Evolutionary conservation across 768 basidiomycete species (phyloP).

Genomic region (Lanmaoa rubissima): DNA sequence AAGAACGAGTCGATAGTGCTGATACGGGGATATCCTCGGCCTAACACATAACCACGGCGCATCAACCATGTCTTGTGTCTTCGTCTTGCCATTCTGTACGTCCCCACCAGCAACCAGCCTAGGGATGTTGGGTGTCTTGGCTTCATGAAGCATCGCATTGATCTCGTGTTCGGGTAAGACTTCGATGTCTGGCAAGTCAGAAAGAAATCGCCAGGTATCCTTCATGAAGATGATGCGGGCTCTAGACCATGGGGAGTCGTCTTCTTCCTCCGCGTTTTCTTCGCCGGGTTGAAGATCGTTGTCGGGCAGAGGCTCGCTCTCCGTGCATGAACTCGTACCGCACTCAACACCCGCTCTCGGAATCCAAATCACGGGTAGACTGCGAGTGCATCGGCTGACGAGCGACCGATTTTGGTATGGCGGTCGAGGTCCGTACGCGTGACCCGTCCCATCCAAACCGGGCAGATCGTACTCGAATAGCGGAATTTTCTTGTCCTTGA

Average conservation of each 20-base stretch:
- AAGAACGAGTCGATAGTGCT: conserved; percentile 1
- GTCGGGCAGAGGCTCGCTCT: background rate
- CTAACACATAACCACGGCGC: background rate
- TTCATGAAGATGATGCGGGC: background rate
- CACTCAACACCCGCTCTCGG: background rate
- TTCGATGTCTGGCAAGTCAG: background rate
- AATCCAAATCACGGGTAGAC: background rate
- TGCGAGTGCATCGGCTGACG: background rate
- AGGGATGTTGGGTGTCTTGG: conserved; percentile 1
- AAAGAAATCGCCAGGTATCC: conserved; percentile 6
- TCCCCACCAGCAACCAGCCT: background rate
- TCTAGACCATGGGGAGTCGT: background rate
- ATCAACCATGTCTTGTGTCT: background rate
- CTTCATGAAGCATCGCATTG: background rate
- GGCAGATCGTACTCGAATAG: background rate
- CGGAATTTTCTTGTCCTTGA: background rate
- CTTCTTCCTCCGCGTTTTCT: background rate
- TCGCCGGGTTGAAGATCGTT: background rate
- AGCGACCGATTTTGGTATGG: background rate
- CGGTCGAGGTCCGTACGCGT: background rate
- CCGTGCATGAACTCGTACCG: background rate
- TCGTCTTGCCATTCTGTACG: background rate
- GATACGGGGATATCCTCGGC: background rate
- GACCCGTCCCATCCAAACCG: background rate
- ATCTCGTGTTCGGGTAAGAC: conserved; percentile 1